A percentile compares a stretch with the other conserved stretches of the same genome.
phyloP scores from a whole-genome alignment of 2,329 filamentous ascomycete species.

The Penicillium brevicompactum region DNA sequence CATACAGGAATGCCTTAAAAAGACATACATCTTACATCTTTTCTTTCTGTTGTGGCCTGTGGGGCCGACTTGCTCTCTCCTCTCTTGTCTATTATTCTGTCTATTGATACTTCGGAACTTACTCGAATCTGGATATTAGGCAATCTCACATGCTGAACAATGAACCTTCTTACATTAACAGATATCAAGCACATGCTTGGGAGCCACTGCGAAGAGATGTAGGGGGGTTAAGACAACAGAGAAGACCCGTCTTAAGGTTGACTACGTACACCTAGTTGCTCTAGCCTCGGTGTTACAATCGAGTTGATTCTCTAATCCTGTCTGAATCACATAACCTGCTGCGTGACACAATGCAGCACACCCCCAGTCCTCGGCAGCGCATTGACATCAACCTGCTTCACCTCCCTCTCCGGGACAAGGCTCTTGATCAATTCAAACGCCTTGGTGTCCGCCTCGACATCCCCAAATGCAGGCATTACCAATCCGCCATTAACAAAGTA shows the following conservation, averaged over 20 bases:
- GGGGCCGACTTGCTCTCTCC: neutral
- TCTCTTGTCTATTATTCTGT: neutral
- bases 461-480: slow-evolving; percentile 32
- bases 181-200: no score
- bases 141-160: no score
- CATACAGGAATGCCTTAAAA: slow-evolving; percentile 6
- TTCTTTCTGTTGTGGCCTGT: neutral
- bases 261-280: no score
- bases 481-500: slow-evolving; percentile 34
- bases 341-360: slow-evolving; percentile 36
- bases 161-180: no score
- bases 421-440: slow-evolving; percentile 26
- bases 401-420: slow-evolving; percentile 29
- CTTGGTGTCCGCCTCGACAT: slow-evolving; percentile 22
- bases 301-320: neutral
- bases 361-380: slow-evolving; percentile 32
- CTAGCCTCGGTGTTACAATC: no score
- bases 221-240: neutral
- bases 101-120: neutral
- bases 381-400: slow-evolving; percentile 30
- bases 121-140: no score
- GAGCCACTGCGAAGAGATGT: no score
- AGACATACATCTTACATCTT: slow-evolving; percentile 11
- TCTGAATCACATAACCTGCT: slow-evolving; percentile 27
- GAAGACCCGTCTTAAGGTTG: neutral